Base-by-base conservation (phyloP, 2,329 filamentous ascomycete genomes). In the Ophiosphaerella korrae region DNA sequence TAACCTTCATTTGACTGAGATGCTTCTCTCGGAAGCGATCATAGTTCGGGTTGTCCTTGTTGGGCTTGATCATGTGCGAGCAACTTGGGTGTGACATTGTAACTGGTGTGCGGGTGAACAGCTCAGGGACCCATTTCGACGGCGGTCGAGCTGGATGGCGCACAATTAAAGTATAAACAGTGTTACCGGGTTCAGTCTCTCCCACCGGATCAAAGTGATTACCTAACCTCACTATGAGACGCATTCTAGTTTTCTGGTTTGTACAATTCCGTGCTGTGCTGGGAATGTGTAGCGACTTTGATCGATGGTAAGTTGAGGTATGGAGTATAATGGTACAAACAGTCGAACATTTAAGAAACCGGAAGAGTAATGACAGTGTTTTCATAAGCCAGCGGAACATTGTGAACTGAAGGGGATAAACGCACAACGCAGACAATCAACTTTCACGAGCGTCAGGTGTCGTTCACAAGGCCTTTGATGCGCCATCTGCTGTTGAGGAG, bases 181-280 rank as follows among this genome's bases (percentile, higher is more conserved):
- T 51, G 2, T 53, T 55, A 29, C 57, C 42, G 5, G 42, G 41
- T 35, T 68, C 68, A 13, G 50, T 60, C 3, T 64, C 58, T 26
- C 57, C 60, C 13, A 54, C 14, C 13, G 58, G 55, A 18, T 70
- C 64, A 41, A 52, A 65, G 46, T 61, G 55, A 12, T 45, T 48
- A 18, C 29, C 24, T 21, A n/a, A 7, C 23, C 14, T 26, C 33
- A 11, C 36, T 47, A 48, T 1, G 35, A 32, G 18, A 7, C 14
- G 3, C 3, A 11, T 21, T 16, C 12, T 26, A 5, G 21, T 26
- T 12, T 44, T 1, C 5, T 49, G 18, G 34, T 13, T 21, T 38
- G 18, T 29, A 13, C 7, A 13, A 5, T 37, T 23, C 16, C 7
- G 46, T 34, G 3, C 6, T 42, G 40, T 29, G 38, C 33, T 31